Evolutionary conservation across 2,329 filamentous ascomycete genomes (phyloP), one percentile per base, ranked within the genome.

Genomic region (Mycosphaerella sp.): DNA sequence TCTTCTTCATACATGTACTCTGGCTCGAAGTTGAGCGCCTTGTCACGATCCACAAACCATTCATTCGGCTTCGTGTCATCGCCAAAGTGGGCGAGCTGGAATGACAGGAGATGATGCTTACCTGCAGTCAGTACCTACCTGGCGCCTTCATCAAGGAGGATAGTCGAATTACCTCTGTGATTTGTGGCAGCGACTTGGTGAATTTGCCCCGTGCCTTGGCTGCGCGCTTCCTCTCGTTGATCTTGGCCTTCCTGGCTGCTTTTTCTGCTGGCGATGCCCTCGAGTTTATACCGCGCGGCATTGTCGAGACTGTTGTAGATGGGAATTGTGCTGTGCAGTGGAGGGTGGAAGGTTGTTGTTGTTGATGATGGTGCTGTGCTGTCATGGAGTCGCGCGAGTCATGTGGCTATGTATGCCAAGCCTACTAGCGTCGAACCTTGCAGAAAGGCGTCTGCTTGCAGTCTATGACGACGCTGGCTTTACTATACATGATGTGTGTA

Each of bases 21-120:
- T 50, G 66, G 51, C 14, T 52, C 53, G 45, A 55, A 57, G 28
- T 59, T 49, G 44, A 64, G 41, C 12, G 62, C 65, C 18, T 53
- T 56, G 30, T 64, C 56, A 12, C 58, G 46, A 32, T 62, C 49
- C 53, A 64, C 48, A 66, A 66, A 62, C 68, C 64, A 54, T 53
- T 54, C 40, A 56, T 63, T 57, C 1, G 70, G 71, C 35, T 62
- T 56, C 17, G 66, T 60, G 41, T 70, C 65, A 53, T 68, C 61
- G 27, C 70, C 66, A 51, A 75, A 75, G 56, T 75, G 72, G 49
- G 64, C 65, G 46, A 61, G 56, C 59, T 74, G 72, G 46, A 75
- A 75, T 4, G 60, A 56, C 48, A 68, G 63, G 42, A 75, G 65
- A 59, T 75, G 70, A 50, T 71, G 68, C 73, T 75, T 55, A 43